Evolutionary conservation across 176 grass and related monocot species (phyloP), one percentile per base, ranked within the genome.

Genomic region (Bothriochloa decipiens): DNA sequence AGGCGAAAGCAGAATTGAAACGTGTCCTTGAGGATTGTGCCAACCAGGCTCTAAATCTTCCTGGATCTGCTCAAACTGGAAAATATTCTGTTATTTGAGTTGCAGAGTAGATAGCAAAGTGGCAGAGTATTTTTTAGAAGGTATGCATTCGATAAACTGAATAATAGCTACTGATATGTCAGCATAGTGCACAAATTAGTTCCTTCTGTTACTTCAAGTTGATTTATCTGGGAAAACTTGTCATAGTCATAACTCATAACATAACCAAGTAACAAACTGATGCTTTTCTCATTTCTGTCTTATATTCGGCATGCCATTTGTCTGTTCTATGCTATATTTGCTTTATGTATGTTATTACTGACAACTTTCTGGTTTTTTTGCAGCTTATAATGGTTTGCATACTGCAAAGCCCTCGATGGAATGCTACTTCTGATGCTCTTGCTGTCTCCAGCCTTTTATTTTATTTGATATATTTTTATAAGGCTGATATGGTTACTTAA

Each of bases 1-100:
- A 93, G 70, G 95, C 95, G 3, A 98, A 98, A 74, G 83, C 96
- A 76, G 96, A 98, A 82, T 82, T 98, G 89, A 98, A 93, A 86
- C 90, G 86, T 66, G 96, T 95, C 8, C 88, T 98, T 23, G 93
- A 95, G 80, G 89, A 95, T 87, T 97, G 92, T 81, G 83, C 92
- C 35, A 94, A 89, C 75, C 87, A 93, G 69, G 91, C 91, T 20
- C 61, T 95, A n/a, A 94, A 90, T 77, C 89, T 95, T 83, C 89
- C 96, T 83, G 93, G 93, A 76, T 91, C 93, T 76, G 91, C 96
- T 68, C 91, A 95, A 80, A 84, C 89, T 4, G 96, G 91, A 64
- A 98, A 96, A 53, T 95, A 95, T 61, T 98, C 96, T 87, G 96
- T 98, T 89, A 77, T 98, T 92, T 98, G 72, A 89, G 43, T 6